phyloP scores from a whole-genome alignment of 2,329 filamentous ascomycete genomes.

The Falciphora oryzae region DNA sequence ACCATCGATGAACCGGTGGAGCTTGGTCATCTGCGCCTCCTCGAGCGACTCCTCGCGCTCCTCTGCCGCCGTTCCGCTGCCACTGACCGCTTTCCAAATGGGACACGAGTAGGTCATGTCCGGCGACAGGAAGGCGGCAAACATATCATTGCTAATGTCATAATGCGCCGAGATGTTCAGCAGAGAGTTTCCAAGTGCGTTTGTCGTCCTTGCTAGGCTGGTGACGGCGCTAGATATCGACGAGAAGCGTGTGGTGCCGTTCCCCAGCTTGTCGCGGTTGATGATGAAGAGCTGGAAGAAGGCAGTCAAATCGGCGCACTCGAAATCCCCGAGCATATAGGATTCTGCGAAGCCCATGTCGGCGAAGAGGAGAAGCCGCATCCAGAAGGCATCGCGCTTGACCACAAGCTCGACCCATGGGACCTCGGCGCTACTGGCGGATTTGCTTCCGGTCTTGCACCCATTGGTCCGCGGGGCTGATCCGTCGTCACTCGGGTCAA shows the following conservation, averaged over 20 bases:
- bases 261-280: conserved; percentile 58
- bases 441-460: conserved; percentile 17
- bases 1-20: conserved; percentile 59
- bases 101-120: conserved; percentile 75
- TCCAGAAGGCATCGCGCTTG: conserved; percentile 57
- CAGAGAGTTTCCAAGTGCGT: conserved; percentile 51
- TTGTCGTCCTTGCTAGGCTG: conserved; percentile 50
- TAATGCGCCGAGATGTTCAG: conserved; percentile 69
- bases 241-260: conserved; percentile 58
- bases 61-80: conserved; percentile 12
- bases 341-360: conserved; percentile 71
- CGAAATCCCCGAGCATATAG: conserved; percentile 68
- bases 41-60: conserved; percentile 52
- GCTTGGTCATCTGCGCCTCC: conserved; percentile 61
- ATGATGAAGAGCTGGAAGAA: conserved; percentile 71
- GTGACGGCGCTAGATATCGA: conserved; percentile 52
- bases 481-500: conserved; percentile 29
- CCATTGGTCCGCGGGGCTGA: conserved; percentile 10
- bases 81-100: conserved; percentile 47
- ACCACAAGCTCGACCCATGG: conserved; percentile 51
- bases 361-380: conserved; percentile 60
- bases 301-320: conserved; percentile 58
- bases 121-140: conserved; percentile 64
- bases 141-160: conserved; percentile 72
- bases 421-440: conserved; percentile 30